Percentiles rank a stretch among this genome's conserved stretches.
These are phyloP conservation scores for Ophiobolus disseminans DNA, from an alignment of 2,329 filamentous ascomycete species.

Conservation along the genomic window DNA sequence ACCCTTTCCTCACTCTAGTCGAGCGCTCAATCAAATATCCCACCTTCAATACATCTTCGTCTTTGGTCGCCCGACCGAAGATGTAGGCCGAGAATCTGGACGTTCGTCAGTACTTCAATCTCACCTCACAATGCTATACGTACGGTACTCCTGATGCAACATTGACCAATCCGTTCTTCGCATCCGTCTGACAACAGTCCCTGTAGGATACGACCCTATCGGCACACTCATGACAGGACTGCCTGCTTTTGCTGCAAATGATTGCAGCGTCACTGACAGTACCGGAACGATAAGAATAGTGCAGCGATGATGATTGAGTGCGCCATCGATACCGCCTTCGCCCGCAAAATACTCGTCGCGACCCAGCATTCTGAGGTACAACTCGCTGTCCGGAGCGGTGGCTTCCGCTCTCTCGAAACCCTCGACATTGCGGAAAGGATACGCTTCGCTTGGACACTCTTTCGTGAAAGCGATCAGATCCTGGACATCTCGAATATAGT, in stretches of 20 bases:
- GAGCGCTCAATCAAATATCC: slow-evolving; percentile 9
- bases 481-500: slow-evolving; percentile 58
- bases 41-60: slow-evolving; percentile 12
- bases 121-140: neutral
- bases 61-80: slow-evolving; percentile 10
- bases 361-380: slow-evolving; percentile 62
- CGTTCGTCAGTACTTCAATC: no score
- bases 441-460: slow-evolving; percentile 59
- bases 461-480: slow-evolving; percentile 63
- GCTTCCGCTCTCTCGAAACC: slow-evolving; percentile 14
- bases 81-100: slow-evolving; percentile 15
- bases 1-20: neutral
- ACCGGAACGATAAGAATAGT: slow-evolving; percentile 67
- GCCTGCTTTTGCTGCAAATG: slow-evolving; percentile 46
- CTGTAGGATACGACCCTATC: slow-evolving; percentile 60
- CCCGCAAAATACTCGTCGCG: slow-evolving; percentile 59
- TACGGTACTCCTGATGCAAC: slow-evolving; percentile 60
- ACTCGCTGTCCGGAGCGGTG: slow-evolving; percentile 55
- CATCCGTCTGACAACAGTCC: slow-evolving; percentile 53
- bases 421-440: slow-evolving; percentile 61
- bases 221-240: slow-evolving; percentile 67
- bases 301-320: slow-evolving; percentile 60
- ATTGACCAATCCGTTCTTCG: slow-evolving; percentile 54
- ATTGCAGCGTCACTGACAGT: slow-evolving; percentile 54
- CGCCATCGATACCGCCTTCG: slow-evolving; percentile 63